Evolutionary conservation across 306 rosid species (phyloP), one percentile per base, ranked within the genome.

Genomic region (Vigna angularis): DNA sequence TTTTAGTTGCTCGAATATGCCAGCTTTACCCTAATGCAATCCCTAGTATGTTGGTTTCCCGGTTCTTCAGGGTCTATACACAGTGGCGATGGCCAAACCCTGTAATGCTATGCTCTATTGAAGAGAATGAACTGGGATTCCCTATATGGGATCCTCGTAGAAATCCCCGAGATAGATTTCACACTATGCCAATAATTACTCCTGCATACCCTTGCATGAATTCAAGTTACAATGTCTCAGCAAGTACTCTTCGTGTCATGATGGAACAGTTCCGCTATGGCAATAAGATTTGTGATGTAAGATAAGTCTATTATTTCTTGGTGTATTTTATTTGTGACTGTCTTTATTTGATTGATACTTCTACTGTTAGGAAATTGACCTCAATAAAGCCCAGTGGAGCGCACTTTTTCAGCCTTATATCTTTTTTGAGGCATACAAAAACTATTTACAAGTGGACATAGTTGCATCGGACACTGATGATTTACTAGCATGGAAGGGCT

Each of bases 81-180:
- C 99, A 91, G 81, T 95, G 99, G 99, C 92, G 99, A 85, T 95
- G 99, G 99, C 99, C 99, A 71, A 95, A 93, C 80, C 99, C 98
- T 82, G 98, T 95, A 63, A 93, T 91, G 96, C 82, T 95, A 34
- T 93, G 99, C 89, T 64, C 98, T 63, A 91, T 93, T 62, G 98
- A 93, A 87, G 98, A 95, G 76, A 88, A 90, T 81, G 98, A 92
- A 86, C 86, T 93, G 69, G 96, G 97, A 17, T 93, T 95, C 66
- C 90, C 94, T 64, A 66, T 87, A 53, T 95, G 99, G 99, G 97
- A 95, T 91, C 97, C 99, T 77, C 98, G 99, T 48, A 91, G 79
- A 88, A 87, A 93, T 71, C 95, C 87, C 40, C 86, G 95, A 56
- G 99, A 95, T 79, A 90, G 91, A 58, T 88, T 79, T 83, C 99